A percentile compares a stretch with the other conserved stretches of the same genome.
phyloP scores from a whole-genome alignment of 2,329 filamentous ascomycete species.

The Xylaria multiplex region DNA sequence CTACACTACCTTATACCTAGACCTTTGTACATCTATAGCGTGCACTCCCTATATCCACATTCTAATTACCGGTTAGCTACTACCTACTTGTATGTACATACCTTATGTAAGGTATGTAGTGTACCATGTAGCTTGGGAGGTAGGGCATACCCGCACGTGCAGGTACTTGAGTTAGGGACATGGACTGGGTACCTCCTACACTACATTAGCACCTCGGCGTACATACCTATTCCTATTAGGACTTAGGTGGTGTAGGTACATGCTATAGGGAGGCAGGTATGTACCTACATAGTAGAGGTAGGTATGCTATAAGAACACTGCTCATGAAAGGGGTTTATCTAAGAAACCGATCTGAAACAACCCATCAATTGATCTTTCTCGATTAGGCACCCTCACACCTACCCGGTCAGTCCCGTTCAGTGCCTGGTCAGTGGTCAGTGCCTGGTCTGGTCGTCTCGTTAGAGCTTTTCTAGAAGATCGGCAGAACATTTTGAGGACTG shows the following conservation, averaged over 20 bases:
- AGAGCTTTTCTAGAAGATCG: constrained; percentile 38
- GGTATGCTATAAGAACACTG: no score
- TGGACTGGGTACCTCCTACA: no score
- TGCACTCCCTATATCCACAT: no score
- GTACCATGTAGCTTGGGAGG: no score
- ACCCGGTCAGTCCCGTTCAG: background rate
- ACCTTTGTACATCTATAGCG: no score
- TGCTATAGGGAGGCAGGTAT: no score
- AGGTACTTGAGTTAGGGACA: no score
- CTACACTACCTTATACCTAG: background rate
- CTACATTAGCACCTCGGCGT: constrained; percentile 6
- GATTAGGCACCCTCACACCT: constrained; percentile 11
- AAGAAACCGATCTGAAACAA: constrained; percentile 33
- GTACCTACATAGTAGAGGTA: no score
- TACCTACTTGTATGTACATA: background rate
- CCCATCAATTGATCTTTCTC: background rate
- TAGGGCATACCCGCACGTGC: no score
- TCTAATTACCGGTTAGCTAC: no score
- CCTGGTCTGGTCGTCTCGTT: constrained; percentile 13
- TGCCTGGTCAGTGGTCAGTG: background rate
- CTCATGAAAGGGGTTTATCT: constrained; percentile 28
- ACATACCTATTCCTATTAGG: background rate
- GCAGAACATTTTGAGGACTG: constrained; percentile 27
- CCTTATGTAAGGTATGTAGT: no score
- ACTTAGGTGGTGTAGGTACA: no score